Base-by-base conservation (phyloP, 192 early-diverging fungal genomes). In the Phycomyces blakesleeanus region DNA sequence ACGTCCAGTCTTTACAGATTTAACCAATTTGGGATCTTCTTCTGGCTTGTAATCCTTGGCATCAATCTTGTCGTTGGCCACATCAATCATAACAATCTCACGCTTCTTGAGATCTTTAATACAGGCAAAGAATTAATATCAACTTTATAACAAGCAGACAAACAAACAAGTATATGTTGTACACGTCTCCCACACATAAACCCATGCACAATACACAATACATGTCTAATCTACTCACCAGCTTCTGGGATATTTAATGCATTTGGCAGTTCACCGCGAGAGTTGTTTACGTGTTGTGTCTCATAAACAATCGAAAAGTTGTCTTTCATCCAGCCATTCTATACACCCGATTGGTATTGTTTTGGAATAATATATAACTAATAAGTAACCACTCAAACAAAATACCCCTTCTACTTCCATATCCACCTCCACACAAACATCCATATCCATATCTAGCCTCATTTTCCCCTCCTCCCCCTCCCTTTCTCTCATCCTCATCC, bases 241-340 rank as follows among this genome's bases (percentile, higher is more conserved):
- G 57, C 69, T 38, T 64, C 50, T 11, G 65, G 60, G 29, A 72
- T 67, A 37, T 69, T 73, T 14, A 73, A 56, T 11, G 75, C 89
- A 62, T 90, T 91, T 40, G 86, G 84, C 21, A 85, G 73, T 47
- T 87, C 77, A 25, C 86, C 90, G 58, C 88, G 87, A 71, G 86
- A 85, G 20, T 70, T 67, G 40, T 83, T 77, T 39, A 89, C 77
- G 52, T 92, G 88, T 60, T 89, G 77, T 1, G 88, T 85, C 71
- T 92, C 90, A 14, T 85, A 86, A 7, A 88, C 77, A 63, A 92
- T 79, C 47, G 83, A 83, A 70, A 92, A 89, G 37, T 70, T 79
- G 3, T 85, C 81, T 59, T 85, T 82, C 85, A 92, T 88, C 51
- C 79, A 90, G 27, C 85, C 85, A 67, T 85, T 88, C 57, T 82